Conservation (phyloP, 495 filamentous ascomycete species). For the Xylaria sp. region DNA sequence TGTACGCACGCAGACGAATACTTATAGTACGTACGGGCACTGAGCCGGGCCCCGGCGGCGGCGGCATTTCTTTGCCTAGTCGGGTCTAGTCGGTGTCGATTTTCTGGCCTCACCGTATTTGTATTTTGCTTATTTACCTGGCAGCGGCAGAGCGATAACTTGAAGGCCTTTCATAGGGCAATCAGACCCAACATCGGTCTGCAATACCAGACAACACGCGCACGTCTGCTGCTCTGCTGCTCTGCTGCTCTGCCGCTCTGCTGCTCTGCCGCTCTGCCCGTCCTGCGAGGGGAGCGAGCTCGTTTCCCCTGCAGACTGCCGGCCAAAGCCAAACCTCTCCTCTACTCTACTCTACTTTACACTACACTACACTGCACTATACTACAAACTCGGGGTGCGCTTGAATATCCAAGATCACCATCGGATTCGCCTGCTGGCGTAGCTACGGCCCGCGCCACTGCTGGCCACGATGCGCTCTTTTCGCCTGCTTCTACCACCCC, state of each 20-base stretch:
- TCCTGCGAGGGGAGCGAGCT: background rate
- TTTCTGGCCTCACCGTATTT: background rate
- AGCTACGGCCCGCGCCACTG: background rate
- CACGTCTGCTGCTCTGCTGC: background rate
- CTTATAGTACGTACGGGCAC: background rate
- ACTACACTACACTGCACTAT: too few relatives aligned
- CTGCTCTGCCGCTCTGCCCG: background rate
- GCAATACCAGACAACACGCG: background rate
- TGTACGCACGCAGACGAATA: too few relatives aligned
- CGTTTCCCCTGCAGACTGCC: background rate
- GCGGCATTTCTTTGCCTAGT: background rate
- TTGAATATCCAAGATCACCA: background rate
- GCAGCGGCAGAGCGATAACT: slow-evolving; percentile 1
- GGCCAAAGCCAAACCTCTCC: background rate
- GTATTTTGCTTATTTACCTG: background rate
- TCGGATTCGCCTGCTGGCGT: background rate
- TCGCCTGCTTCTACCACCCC: slow-evolving; percentile 47
- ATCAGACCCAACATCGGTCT: background rate
- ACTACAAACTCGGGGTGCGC: background rate
- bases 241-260: background rate
- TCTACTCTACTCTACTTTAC: too few relatives aligned
- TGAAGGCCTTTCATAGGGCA: slow-evolving; percentile 9
- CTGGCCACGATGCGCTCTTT: slow-evolving; percentile 19
- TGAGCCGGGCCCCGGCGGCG: background rate
- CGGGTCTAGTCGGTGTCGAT: background rate